A percentile compares a stretch with the other conserved stretches of the same genome.
Evolutionary conservation across 345 rosid species (phyloP).

Genomic region (Brassica carinata): DNA sequence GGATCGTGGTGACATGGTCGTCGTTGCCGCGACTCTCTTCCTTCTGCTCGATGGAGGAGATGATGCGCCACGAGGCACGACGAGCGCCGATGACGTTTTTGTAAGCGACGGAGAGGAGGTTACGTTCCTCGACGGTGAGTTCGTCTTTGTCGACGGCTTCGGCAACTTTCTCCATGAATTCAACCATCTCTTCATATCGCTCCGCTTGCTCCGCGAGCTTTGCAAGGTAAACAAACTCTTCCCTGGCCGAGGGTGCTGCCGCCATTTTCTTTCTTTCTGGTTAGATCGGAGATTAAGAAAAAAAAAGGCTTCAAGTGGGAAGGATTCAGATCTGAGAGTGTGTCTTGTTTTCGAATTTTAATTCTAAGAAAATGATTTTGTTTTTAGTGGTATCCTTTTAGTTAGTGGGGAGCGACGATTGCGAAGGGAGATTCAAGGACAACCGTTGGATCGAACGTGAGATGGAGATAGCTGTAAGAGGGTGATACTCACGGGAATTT

Average conservation of each 20-base stretch:
- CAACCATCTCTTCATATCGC: slow-evolving; percentile 96
- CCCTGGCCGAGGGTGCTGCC: slow-evolving; percentile 52
- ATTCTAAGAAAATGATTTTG: not conserved
- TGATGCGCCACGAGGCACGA: slow-evolving; percentile 89
- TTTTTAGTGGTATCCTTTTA: not conserved
- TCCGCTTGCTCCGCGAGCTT: slow-evolving; percentile 95
- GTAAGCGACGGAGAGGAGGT: slow-evolving; percentile 93
- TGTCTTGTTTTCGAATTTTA: not conserved
- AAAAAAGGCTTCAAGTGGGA: not conserved
- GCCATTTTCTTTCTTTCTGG: slow-evolving; percentile 43
- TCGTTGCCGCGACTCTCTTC: slow-evolving; percentile 97
- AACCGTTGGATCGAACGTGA: slow-evolving; percentile 27
- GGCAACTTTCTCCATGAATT: slow-evolving; percentile 88
- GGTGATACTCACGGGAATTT: slow-evolving; percentile 26
- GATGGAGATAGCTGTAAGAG: not conserved
- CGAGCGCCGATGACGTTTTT: slow-evolving; percentile 94
- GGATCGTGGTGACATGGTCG: slow-evolving; percentile 76
- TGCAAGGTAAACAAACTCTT: slow-evolving; percentile 84
- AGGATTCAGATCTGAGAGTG: slow-evolving; percentile 35
- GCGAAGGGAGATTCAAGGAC: slow-evolving; percentile 15
- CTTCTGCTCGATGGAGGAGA: slow-evolving; percentile 89
- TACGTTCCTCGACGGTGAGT: slow-evolving; percentile 82
- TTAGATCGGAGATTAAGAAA: slow-evolving; percentile 25
- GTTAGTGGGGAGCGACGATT: slow-evolving; percentile 36
- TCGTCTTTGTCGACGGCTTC: slow-evolving; percentile 63